phyloP scores from a whole-genome alignment of 1,284 basidiomycete genomes.

The Cryptococcus jaspeensis region DNA sequence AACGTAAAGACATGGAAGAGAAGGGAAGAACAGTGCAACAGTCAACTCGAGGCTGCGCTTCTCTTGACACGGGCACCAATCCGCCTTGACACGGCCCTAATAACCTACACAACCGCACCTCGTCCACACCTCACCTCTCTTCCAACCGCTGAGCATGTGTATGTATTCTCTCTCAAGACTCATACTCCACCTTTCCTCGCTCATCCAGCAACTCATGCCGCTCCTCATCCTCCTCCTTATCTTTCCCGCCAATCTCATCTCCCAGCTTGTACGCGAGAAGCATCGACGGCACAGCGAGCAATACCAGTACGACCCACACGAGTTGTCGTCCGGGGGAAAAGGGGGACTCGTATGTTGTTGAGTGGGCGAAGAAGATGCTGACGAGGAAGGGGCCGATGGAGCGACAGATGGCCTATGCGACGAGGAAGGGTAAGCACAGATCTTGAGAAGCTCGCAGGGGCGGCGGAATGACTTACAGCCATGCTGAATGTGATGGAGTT shows the following conservation, averaged over 20 bases:
- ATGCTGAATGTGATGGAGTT: constrained; percentile 41
- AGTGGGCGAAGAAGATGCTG: constrained; percentile 33
- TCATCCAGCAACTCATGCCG: constrained; percentile 18
- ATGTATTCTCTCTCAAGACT: too few relatives aligned
- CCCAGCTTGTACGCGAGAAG: constrained; percentile 22
- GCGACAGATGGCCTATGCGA: constrained; percentile 34
- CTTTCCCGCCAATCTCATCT: not conserved
- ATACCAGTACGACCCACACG: constrained; percentile 36
- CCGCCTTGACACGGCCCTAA: too few relatives aligned
- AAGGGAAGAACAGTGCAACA: too few relatives aligned
- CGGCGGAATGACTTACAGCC: constrained; percentile 20
- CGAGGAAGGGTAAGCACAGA: not conserved
- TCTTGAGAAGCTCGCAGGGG: not conserved
- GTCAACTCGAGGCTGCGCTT: too few relatives aligned
- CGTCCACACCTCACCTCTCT: too few relatives aligned
- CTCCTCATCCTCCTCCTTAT: constrained; percentile 14
- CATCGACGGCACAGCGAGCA: constrained; percentile 27
- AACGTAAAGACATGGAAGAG: too few relatives aligned
- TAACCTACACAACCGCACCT: too few relatives aligned
- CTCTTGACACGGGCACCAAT: too few relatives aligned
- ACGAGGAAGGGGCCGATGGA: constrained; percentile 38
- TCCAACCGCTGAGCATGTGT: too few relatives aligned
- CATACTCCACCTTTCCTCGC: too few relatives aligned
- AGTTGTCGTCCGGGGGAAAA: constrained; percentile 25
- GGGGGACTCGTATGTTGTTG: constrained; percentile 26